phyloP scores from a whole-genome alignment of 1,284 basidiomycete genomes.

The Leucoagaricus sp. region DNA sequence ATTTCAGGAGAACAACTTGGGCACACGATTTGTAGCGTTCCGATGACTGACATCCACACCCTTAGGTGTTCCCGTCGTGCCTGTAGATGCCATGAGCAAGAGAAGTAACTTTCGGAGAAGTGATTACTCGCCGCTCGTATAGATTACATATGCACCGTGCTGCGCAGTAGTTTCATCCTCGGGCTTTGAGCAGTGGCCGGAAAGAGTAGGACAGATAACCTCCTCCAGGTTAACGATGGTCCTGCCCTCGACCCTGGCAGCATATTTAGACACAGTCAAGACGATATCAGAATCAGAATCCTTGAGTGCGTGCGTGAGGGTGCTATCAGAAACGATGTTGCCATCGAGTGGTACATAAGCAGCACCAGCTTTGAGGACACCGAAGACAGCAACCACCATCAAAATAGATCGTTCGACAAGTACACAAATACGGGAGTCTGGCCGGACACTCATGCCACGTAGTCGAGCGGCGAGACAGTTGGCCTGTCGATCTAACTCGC shows the following conservation, averaged over 20 bases:
- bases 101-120: not conserved
- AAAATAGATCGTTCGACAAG: conserved; percentile 54
- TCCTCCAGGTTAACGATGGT: conserved; percentile 47
- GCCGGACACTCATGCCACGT: conserved; percentile 42
- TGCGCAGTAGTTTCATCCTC: conserved; percentile 39
- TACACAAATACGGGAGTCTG: conserved; percentile 52
- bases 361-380: conserved; percentile 55
- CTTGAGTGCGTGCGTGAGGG: conserved; percentile 51
- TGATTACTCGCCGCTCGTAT: conserved; percentile 54
- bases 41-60: conserved; percentile 59
- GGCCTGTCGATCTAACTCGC: conserved; percentile 48
- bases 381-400: conserved; percentile 57
- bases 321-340: conserved; percentile 54
- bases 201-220: conserved; percentile 28
- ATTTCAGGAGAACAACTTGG: conserved; percentile 15
- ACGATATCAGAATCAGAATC: conserved; percentile 48
- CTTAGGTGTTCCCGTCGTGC: conserved; percentile 60
- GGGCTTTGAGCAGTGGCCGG: conserved; percentile 35
- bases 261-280: conserved; percentile 48
- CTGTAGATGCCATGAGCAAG: conserved; percentile 28
- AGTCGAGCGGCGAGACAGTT: conserved; percentile 50
- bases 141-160: conserved; percentile 60
- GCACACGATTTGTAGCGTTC: conserved; percentile 60
- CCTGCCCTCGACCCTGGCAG: conserved; percentile 36
- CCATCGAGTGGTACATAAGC: conserved; percentile 62